phyloP scores from a whole-genome alignment of 345 rosid species.

The Psidium guajava region DNA sequence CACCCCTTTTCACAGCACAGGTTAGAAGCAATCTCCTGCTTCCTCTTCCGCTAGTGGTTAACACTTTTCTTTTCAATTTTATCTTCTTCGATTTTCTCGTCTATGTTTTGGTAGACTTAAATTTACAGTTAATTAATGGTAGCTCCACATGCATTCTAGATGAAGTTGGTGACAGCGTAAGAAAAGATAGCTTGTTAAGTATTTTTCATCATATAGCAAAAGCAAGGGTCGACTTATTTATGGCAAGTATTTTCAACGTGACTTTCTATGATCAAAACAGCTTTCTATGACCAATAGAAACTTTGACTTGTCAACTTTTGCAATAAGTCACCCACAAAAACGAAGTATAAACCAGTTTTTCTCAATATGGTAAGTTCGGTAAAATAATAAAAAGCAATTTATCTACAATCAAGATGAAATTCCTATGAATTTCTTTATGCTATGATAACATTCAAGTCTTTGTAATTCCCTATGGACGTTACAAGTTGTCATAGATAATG shows the following conservation, averaged over 20 bases:
- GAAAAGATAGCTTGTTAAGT: slow-evolving; percentile 15
- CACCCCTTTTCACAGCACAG: background rate
- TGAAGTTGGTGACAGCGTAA: background rate
- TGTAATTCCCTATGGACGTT: background rate
- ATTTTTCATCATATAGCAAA: background rate
- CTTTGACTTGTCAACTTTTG: background rate
- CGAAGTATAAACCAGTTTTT: background rate
- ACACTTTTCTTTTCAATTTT: slow-evolving; percentile 16
- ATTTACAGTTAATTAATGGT: background rate
- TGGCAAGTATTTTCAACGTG: background rate
- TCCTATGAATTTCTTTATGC: background rate
- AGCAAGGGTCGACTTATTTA: background rate
- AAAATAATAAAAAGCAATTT: background rate
- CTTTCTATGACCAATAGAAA: background rate
- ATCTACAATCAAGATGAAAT: background rate
- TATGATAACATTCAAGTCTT: background rate
- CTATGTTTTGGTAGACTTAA: background rate
- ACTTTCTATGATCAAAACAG: background rate
- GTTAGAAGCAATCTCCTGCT: background rate
- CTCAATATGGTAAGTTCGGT: background rate
- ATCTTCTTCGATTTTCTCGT: background rate
- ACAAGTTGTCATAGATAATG: background rate
- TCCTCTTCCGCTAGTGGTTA: background rate
- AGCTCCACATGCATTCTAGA: background rate
- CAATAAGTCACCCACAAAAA: background rate